Evolutionary conservation across 2,329 filamentous ascomycete species (phyloP).

Genomic region (Alternaria sp.): DNA sequence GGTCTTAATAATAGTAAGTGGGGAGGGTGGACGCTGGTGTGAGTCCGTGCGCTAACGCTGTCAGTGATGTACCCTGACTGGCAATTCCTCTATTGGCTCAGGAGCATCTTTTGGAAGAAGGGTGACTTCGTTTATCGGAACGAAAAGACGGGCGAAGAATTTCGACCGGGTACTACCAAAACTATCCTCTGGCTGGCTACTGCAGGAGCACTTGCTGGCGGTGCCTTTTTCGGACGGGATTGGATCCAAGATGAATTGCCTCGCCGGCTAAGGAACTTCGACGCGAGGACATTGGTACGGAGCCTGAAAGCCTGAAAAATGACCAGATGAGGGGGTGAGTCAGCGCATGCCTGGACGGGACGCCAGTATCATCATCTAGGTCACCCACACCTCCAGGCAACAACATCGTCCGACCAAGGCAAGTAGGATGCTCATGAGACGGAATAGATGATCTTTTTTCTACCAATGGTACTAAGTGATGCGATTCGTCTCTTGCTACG

Average conservation of each 20-base stretch:
- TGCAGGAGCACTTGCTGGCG: slow-evolving; percentile 12
- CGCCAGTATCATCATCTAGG: not conserved
- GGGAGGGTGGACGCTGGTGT: no score
- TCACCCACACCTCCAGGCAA: not conserved
- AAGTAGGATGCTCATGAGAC: not conserved
- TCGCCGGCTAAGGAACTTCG: slow-evolving; percentile 13
- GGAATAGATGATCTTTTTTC: not conserved
- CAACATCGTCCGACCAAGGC: not conserved
- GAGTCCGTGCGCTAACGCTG: not conserved
- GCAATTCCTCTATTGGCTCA: slow-evolving; percentile 57
- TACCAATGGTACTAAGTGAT: not conserved
- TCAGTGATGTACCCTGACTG: slow-evolving; percentile 60
- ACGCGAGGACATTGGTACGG: slow-evolving; percentile 4
- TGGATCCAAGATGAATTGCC: slow-evolving; percentile 22
- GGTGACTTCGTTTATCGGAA: slow-evolving; percentile 48
- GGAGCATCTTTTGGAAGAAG: slow-evolving; percentile 55
- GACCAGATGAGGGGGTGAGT: not conserved
- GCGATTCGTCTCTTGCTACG: not conserved
- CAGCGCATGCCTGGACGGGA: not conserved
- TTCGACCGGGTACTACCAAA: slow-evolving; percentile 17
- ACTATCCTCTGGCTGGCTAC: slow-evolving; percentile 13
- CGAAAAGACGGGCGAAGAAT: slow-evolving; percentile 23
- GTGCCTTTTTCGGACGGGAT: slow-evolving; percentile 20
- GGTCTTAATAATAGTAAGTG: slow-evolving; percentile 53
- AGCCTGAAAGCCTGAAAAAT: not conserved